Conservation (phyloP, 441 rosid genomes). For the Arabidopsis lyrata region DNA sequence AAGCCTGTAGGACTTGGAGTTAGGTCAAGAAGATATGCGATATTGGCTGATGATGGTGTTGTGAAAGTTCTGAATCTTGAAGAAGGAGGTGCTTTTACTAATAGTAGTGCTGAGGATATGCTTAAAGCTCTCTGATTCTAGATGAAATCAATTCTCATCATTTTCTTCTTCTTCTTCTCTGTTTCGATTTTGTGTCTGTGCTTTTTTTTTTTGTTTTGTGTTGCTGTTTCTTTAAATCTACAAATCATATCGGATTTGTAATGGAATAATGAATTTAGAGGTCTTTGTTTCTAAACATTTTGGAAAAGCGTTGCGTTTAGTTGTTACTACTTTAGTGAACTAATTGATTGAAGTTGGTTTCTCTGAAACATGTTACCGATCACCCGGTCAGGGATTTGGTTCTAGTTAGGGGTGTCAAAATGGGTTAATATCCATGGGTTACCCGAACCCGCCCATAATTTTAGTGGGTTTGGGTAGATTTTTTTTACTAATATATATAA, state of each 20-base stretch:
- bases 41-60: slow-evolving; percentile 81
- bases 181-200: background rate
- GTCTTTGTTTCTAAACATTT: slow-evolving; percentile 7
- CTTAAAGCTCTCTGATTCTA: slow-evolving; percentile 67
- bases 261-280: slow-evolving; percentile 27
- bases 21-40: slow-evolving; percentile 83
- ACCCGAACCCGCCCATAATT: too few species aligned
- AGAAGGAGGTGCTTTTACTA: slow-evolving; percentile 90
- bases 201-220: background rate
- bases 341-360: background rate
- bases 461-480: too few species aligned
- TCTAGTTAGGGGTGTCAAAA: too few species aligned
- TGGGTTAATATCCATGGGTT: too few species aligned
- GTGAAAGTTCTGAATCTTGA: slow-evolving; percentile 86
- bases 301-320: background rate
- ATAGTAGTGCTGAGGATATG: slow-evolving; percentile 82
- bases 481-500: too few species aligned
- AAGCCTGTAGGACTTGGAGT: slow-evolving; percentile 80
- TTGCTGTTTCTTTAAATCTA: background rate
- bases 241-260: slow-evolving; percentile 23
- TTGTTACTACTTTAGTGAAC: too few species aligned
- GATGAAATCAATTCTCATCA: background rate
- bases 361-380: slow-evolving; percentile 54
- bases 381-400: slow-evolving; percentile 50
- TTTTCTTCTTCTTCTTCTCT: background rate